Base-by-base conservation (phyloP, 1,284 basidiomycete species). In the Thelephora terrestris region DNA sequence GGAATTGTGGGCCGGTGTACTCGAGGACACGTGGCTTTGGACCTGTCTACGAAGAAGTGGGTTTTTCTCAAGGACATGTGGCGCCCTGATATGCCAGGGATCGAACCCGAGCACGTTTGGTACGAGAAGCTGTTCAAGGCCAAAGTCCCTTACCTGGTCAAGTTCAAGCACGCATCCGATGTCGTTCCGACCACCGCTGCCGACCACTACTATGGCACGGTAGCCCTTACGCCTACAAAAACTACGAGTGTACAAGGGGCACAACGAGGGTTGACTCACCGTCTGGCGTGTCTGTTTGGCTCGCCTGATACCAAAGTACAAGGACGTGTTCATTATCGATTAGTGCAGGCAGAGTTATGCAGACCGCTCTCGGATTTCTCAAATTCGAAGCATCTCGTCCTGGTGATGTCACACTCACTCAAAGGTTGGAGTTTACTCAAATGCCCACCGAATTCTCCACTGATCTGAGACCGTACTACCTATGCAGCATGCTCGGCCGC, bases 21-120 rank as follows among this genome's bases (percentile, higher is more conserved):
- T 27, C 43, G 47, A 7, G 52, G 35, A 2, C 52, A 52, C 27
- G 23, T 47, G 21, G 52, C 50, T 7, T 49, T 45, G 34, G 50
- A 47, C 16, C 20, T 49, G 5, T 5, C 14, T 10, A 23, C 36
- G 20, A 32, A 45, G 21, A 24, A 37, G 21, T 50, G n/a, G n/a
- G n/a, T n/a, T n/a, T n/a, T n/a, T n/a, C n/a, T n/a, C n/a, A n/a
- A n/a, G n/a, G n/a, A n/a, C n/a, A n/a, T n/a, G n/a, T n/a, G n/a
- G 52, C 42, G 50, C 7, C 21, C 40, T 12, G 50, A 49, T 14
- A 20, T 24, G 25, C 16, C 16, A 6, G 40, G 23, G 2, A 16
- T 18, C 7, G 18, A 45, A 5, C 37, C 46, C 5, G 50, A 51
- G 34, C 46, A 29, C 5, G 36, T 45, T 10, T 40, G 39, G 27